These are phyloP conservation scores for Gaeumannomyces sp. DNA, from an alignment of 2,329 filamentous ascomycete species.

Conservation along the genomic window DNA sequence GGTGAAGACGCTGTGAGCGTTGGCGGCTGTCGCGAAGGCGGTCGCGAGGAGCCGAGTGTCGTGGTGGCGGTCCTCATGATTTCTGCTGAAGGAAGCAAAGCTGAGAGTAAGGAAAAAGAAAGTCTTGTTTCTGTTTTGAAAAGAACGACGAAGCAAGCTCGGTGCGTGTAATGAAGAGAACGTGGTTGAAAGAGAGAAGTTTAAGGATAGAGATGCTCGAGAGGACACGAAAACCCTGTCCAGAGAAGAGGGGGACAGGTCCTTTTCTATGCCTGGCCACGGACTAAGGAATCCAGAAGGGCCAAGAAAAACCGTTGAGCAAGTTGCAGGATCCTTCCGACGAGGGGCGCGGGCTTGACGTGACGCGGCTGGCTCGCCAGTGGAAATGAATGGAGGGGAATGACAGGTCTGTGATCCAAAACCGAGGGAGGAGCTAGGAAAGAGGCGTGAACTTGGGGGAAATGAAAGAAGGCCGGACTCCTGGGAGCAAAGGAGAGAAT, in stretches of 20 bases:
- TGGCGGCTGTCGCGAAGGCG: slow-evolving; percentile 29
- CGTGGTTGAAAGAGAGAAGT: slow-evolving; percentile 2
- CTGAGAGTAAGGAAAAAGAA: neutral
- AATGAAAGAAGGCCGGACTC: neutral
- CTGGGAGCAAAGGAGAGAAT: neutral
- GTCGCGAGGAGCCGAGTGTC: slow-evolving; percentile 28
- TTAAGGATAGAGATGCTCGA: neutral
- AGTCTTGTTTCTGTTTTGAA: slow-evolving; percentile 21
- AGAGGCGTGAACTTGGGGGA: neutral
- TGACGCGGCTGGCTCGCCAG: neutral
- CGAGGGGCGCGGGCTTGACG: neutral
- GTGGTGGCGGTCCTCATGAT: slow-evolving; percentile 31
- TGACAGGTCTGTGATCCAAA: neutral
- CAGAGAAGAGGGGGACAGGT: neutral
- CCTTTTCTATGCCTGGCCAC: neutral
- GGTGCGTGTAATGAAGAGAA: neutral
- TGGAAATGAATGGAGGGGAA: neutral
- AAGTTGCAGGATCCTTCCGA: neutral
- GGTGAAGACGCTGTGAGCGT: slow-evolving; percentile 58
- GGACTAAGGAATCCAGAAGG: neutral
- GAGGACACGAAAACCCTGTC: neutral
- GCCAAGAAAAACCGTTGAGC: neutral
- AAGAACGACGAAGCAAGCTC: slow-evolving; percentile 3
- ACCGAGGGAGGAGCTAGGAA: neutral
- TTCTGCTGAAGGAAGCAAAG: neutral